phyloP scores from a whole-genome alignment of 495 filamentous ascomycete genomes.

The Trichodelitschia bisporula region DNA sequence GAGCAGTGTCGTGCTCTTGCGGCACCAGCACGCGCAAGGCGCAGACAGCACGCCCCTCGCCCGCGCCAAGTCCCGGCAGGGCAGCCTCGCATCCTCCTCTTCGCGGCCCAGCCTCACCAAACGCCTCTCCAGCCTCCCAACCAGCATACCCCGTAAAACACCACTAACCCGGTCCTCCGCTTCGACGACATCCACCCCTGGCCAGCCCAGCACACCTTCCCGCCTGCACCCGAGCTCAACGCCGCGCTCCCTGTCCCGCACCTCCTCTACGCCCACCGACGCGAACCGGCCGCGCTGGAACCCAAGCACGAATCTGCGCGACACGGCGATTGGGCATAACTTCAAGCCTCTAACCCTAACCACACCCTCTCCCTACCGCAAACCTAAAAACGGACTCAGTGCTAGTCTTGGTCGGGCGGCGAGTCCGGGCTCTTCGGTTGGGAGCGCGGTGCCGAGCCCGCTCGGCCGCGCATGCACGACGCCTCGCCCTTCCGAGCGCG shows the following conservation, averaged over 20 bases:
- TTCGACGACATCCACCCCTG: conserved; percentile 3
- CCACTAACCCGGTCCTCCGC: conserved; percentile 11
- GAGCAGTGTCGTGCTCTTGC: conserved; percentile 42
- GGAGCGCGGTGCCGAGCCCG: too few relatives aligned
- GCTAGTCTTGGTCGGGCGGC: too few relatives aligned
- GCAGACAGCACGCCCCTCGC: conserved; percentile 3
- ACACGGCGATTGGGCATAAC: conserved; percentile 41
- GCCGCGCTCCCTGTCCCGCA: neutral
- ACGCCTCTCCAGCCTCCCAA: conserved; percentile 12
- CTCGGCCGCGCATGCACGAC: too few relatives aligned
- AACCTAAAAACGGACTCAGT: too few relatives aligned
- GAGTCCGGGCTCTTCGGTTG: too few relatives aligned
- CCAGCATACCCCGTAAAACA: conserved; percentile 15
- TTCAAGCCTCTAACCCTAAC: conserved; percentile 39
- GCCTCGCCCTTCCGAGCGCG: too few relatives aligned
- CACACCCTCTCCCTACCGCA: conserved; percentile 32
- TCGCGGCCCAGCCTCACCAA: conserved; percentile 4
- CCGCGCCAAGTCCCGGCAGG: conserved; percentile 9
- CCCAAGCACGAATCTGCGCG: conserved; percentile 39
- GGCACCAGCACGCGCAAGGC: conserved; percentile 11
- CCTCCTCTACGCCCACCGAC: conserved; percentile 10
- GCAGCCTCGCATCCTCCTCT: conserved; percentile 7
- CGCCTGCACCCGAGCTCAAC: conserved; percentile 27
- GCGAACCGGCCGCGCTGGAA: conserved; percentile 59
- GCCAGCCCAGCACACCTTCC: conserved; percentile 7